A percentile compares a stretch with the other conserved stretches of the same genome.
phyloP scores from a whole-genome alignment of 768 basidiomycete genomes.

The Agaricus subrufescens region DNA sequence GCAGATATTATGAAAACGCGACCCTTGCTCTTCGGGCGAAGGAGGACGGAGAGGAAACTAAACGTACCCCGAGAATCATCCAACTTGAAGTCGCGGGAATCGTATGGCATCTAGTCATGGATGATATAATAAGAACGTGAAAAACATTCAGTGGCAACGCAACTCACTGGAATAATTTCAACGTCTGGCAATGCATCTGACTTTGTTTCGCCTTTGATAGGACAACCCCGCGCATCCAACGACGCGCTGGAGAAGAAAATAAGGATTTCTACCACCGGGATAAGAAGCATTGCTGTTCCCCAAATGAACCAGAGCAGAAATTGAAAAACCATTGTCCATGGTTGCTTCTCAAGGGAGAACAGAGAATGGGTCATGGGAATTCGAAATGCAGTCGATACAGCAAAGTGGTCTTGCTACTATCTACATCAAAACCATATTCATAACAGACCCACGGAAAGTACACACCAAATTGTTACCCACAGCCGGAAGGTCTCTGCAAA shows the following conservation, averaged over 20 bases:
- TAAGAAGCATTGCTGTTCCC: constrained; percentile 28
- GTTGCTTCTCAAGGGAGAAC: constrained; percentile 18
- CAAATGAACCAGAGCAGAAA: constrained; percentile 26
- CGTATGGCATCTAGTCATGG: constrained; percentile 1
- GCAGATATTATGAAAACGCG: constrained; percentile 32
- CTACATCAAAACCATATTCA: neutral
- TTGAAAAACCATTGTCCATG: constrained; percentile 23
- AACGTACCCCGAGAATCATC: constrained; percentile 19
- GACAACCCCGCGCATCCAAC: constrained; percentile 15
- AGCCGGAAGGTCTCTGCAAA: constrained; percentile 60
- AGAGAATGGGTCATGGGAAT: constrained; percentile 28
- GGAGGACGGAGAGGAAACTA: constrained; percentile 14
- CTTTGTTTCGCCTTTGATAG: constrained; percentile 16
- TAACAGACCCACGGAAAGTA: neutral
- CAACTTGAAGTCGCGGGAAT: constrained; percentile 1
- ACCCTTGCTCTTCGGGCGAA: constrained; percentile 38
- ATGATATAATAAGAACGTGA: neutral
- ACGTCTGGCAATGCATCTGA: constrained; percentile 30
- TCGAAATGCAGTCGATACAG: constrained; percentile 27
- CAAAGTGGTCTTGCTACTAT: constrained; percentile 34
- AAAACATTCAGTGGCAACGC: neutral
- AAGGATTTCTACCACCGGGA: constrained; percentile 24
- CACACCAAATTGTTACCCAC: constrained; percentile 67
- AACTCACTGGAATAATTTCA: constrained; percentile 29
- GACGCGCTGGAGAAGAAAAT: constrained; percentile 25